A percentile compares a stretch with the other conserved stretches of the same genome.
phyloP scores from a whole-genome alignment of 768 basidiomycete genomes.

The Lactifluus volemus region DNA sequence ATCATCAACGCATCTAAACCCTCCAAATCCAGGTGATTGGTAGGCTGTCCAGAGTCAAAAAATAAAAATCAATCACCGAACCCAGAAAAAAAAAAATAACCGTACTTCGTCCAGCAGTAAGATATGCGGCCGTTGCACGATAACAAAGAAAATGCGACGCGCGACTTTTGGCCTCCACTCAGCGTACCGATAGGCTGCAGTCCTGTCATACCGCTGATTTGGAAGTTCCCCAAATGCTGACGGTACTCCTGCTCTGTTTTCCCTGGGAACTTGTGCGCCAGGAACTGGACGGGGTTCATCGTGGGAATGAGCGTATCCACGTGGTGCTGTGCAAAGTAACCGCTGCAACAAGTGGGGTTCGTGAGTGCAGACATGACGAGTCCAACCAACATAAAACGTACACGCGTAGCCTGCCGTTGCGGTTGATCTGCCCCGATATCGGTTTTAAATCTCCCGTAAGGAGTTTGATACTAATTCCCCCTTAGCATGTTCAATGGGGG shows the following conservation, averaged over 20 bases:
- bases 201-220: slow-evolving; percentile 93
- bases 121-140: slow-evolving; percentile 83
- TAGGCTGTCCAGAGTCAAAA: slow-evolving; percentile 45
- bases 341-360: slow-evolving; percentile 35
- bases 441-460: slow-evolving; percentile 79
- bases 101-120: slow-evolving; percentile 87
- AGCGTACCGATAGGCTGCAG: slow-evolving; percentile 87
- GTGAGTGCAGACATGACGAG: slow-evolving; percentile 2
- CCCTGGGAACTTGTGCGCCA: slow-evolving; percentile 88
- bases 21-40: slow-evolving; percentile 95
- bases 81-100: neutral
- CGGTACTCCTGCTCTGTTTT: slow-evolving; percentile 95
- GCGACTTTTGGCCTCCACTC: slow-evolving; percentile 92
- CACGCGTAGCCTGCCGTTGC: slow-evolving; percentile 90
- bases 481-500: neutral
- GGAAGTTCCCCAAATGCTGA: slow-evolving; percentile 91
- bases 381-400: slow-evolving; percentile 30
- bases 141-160: slow-evolving; percentile 85
- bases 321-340: slow-evolving; percentile 93
- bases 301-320: slow-evolving; percentile 81
- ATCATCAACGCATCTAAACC: slow-evolving; percentile 93
- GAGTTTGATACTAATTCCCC: slow-evolving; percentile 67
- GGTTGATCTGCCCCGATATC: slow-evolving; percentile 67
- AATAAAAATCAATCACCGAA: neutral
- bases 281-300: slow-evolving; percentile 89